Evolutionary conservation across 2,329 filamentous ascomycete species (phyloP), one percentile per base, ranked within the genome.

Genomic region (Exophiala bonariae): DNA sequence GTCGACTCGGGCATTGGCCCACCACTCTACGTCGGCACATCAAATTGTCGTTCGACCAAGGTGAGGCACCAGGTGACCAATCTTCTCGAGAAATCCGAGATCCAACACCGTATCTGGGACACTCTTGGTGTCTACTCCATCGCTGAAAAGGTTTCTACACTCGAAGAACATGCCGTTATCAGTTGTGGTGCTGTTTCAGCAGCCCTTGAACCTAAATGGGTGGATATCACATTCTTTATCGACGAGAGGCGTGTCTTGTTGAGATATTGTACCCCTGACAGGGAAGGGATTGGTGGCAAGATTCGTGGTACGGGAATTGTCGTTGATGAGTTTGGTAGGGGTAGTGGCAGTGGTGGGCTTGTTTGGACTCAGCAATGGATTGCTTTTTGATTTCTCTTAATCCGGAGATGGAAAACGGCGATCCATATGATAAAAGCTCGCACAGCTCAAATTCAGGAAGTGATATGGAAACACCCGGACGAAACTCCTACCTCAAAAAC

Each of bases 331-430:
- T 51, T 31, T 36, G 22, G 37, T 10, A 4, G n/a, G 18, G 46
- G 43, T 22, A 52, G 49, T 41, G 57, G 50, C 20, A 50, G 39
- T 30, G 57, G 57, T 0, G 57, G 53, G 2, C 47, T 58, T 36
- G 38, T 56, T 13, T 59, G 57, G 57, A 56, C 53, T n/a, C 54
- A 56, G 45, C 53, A 59, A 39, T 59, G 57, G 57, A 47, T 54
- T 26, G 14, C 41, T 31, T 56, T 49, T 44, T 52, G 22, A 53
- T 16, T 26, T 6, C 23, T 26, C 11, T 26, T 26, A 11, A 11
- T 6, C 23, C 23, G 23, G n/a, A n/a, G n/a, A n/a, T n/a, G n/a
- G n/a, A n/a, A n/a, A n/a, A n/a, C n/a, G n/a, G n/a, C n/a, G n/a
- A n/a, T n/a, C n/a, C n/a, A n/a, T n/a, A n/a, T n/a, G n/a, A n/a